Evolutionary conservation across 2,329 filamentous ascomycete species (phyloP).

Genomic region (Alternaria sp.): DNA sequence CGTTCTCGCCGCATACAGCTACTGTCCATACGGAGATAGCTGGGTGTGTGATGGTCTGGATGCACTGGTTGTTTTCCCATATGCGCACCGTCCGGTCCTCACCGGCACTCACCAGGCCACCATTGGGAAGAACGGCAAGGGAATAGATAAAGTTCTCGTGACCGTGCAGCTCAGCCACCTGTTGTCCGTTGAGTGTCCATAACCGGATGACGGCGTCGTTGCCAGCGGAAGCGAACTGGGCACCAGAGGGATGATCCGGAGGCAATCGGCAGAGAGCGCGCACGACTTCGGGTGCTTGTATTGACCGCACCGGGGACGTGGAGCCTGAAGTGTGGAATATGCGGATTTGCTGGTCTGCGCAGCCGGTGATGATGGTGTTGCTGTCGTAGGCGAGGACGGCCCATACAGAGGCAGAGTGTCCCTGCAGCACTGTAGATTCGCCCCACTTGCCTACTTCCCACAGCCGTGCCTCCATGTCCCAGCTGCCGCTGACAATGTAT

Average conservation of each 20-base stretch:
- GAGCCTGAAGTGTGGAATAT: constrained; percentile 73
- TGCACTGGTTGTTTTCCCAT: constrained; percentile 81
- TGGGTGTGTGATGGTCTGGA: constrained; percentile 96
- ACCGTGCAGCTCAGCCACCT: constrained; percentile 78
- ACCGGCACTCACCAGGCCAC: constrained; percentile 87
- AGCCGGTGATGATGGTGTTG: constrained; percentile 77
- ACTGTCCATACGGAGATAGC: constrained; percentile 97
- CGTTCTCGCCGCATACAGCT: constrained; percentile 78
- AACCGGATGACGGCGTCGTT: constrained; percentile 90
- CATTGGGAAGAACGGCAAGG: constrained; percentile 75
- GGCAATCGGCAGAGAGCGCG: constrained; percentile 88
- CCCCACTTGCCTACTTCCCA: constrained; percentile 92
- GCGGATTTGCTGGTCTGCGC: constrained; percentile 87
- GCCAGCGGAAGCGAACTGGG: constrained; percentile 91
- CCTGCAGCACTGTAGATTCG: constrained; percentile 70
- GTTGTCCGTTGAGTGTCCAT: constrained; percentile 81
- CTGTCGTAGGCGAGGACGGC: constrained; percentile 84
- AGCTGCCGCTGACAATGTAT: constrained; percentile 87
- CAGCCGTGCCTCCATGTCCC: constrained; percentile 86
- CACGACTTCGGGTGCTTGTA: constrained; percentile 78
- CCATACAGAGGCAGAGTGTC: constrained; percentile 87
- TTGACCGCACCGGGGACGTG: constrained; percentile 68
- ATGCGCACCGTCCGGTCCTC: constrained; percentile 93
- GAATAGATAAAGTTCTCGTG: constrained; percentile 97
- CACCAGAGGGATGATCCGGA: constrained; percentile 75